Evolutionary conservation across 2,329 filamentous ascomycete genomes (phyloP).

Genomic region (Paramyrothecium roridum): DNA sequence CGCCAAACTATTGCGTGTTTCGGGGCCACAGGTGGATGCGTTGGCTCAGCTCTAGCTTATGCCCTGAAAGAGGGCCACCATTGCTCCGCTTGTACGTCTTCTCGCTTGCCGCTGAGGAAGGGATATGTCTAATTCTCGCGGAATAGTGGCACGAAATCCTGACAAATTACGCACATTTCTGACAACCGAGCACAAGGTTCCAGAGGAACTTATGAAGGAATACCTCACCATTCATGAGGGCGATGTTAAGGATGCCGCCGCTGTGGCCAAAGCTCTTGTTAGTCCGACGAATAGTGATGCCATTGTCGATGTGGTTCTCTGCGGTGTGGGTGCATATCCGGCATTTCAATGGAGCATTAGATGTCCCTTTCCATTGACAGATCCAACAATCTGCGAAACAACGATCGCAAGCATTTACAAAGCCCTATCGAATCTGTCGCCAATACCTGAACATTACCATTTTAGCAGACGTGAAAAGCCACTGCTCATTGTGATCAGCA

Average conservation of each 20-base stretch:
- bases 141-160: neutral
- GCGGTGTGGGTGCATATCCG: conserved; percentile 1
- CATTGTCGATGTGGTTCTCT: conserved; percentile 1
- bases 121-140: neutral
- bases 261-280: neutral
- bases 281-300: neutral
- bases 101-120: too few species aligned
- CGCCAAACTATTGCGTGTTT: conserved; percentile 2
- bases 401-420: neutral
- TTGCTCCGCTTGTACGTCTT: conserved; percentile 1
- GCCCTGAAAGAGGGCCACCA: conserved; percentile 1
- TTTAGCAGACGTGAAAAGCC: neutral
- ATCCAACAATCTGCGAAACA: conserved; percentile 2
- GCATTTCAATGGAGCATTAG: conserved; percentile 2
- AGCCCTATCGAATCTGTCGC: neutral
- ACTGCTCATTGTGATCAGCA: conserved; percentile 1
- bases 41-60: neutral
- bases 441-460: neutral
- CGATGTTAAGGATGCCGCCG: neutral
- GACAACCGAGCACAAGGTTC: neutral
- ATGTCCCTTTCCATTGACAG: neutral
- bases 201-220: neutral
- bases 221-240: conserved; percentile 1
- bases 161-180: neutral
- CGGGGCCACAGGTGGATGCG: conserved; percentile 2